Evolutionary conservation across 2,329 filamentous ascomycete genomes (phyloP), one percentile per base, ranked within the genome.

Genomic region (Fusarium sp.): DNA sequence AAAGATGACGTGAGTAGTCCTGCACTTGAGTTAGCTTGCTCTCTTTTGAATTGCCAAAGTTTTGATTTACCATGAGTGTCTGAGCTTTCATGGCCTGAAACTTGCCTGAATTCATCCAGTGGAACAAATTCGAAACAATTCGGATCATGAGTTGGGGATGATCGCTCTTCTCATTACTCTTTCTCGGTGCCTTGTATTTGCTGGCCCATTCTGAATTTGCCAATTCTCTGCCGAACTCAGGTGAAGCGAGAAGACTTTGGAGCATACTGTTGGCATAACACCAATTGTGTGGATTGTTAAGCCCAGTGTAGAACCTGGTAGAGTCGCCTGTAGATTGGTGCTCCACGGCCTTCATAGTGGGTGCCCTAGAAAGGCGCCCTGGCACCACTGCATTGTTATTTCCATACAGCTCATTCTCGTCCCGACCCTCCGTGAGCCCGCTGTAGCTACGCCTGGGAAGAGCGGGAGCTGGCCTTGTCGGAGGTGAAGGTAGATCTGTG

Each of bases 201-300:
- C 83, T 74, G 83, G 88, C 69, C 91, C 87, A 84, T 78, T 85
- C 73, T 75, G 77, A 77, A 75, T 86, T 79, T 79, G 92, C 73
- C 75, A 91, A 74, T 81, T 90, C 81, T 80, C 88, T 76, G 79
- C 86, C 81, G 85, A 97, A 85, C 79, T 88, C 79, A 74, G 87
- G 75, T 1, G 94, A 95, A 3, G 89, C 90, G 59, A 92, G 91
- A 19, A 97, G 81, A 62, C 91, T 91, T 77, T 98, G 95, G 24
- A 98, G 83, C 0, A 90, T 90, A n/a, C 93, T 90, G 77, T 97
- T 97, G 83, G 96, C 94, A 75, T 97, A 97, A 76, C 95, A 97
- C 68, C 91, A 94, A 45, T 91, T 90, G 2, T 89, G 88, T 39
- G 93, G 92, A 71, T 97, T 97, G 59, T 88, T 81, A 14, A 97